Evolutionary conservation across 345 rosid species (phyloP).

Genomic region (Rhizophora apiculata): DNA sequence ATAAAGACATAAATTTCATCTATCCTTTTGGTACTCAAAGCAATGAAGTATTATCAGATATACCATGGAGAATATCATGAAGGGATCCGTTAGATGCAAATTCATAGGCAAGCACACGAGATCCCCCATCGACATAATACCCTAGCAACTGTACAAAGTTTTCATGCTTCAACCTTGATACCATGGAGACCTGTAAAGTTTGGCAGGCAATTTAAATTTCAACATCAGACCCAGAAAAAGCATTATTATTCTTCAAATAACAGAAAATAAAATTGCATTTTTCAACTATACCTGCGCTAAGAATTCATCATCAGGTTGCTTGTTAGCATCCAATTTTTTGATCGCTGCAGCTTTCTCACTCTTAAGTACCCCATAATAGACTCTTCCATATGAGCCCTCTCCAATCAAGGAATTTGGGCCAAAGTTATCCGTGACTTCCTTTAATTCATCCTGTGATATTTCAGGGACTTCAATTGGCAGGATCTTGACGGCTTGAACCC

Average conservation of each 20-base stretch:
- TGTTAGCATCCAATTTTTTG: constrained; percentile 85
- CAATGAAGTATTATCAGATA: constrained; percentile 9
- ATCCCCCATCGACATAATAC: constrained; percentile 70
- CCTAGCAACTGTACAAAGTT: constrained; percentile 78
- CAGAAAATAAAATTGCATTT: neutral
- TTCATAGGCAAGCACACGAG: constrained; percentile 81
- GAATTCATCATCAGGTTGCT: constrained; percentile 83
- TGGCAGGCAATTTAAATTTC: neutral
- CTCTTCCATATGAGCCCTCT: constrained; percentile 89
- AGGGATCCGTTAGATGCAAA: constrained; percentile 91
- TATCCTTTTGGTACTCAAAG: neutral
- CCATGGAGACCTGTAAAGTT: constrained; percentile 70
- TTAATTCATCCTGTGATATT: constrained; percentile 48
- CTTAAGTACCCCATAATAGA: constrained; percentile 63
- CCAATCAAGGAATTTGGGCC: constrained; percentile 67
- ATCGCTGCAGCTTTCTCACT: constrained; percentile 67
- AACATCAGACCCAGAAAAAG: constrained; percentile 2
- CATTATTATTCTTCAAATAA: neutral
- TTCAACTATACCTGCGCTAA: constrained; percentile 60
- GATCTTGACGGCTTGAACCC: constrained; percentile 48
- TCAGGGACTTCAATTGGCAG: constrained; percentile 74
- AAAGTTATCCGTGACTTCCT: constrained; percentile 60
- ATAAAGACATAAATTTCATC: too few relatives aligned
- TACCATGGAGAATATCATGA: constrained; percentile 84
- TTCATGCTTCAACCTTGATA: constrained; percentile 72